A percentile compares a stretch with the other conserved stretches of the same genome.
These are phyloP conservation scores for Achlya hypogyna DNA, from an alignment of 352 stramenopile species.

Conservation along the genomic window DNA sequence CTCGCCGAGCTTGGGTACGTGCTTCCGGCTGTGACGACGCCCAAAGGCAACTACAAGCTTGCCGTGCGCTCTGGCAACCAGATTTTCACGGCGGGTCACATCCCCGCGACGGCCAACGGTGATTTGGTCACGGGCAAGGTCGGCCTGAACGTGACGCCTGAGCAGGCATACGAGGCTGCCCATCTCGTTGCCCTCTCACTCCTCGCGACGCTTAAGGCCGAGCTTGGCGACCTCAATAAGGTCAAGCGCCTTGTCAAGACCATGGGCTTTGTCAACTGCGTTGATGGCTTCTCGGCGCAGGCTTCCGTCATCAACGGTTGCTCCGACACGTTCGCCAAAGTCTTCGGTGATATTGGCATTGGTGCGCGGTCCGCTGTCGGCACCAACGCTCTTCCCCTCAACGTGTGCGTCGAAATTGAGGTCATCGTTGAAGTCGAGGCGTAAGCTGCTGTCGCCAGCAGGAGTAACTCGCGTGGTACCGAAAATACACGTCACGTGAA, in stretches of 20 bases:
- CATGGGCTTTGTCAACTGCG: constrained; percentile 77
- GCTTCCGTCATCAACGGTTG: constrained; percentile 75
- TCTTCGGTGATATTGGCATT: constrained; percentile 41
- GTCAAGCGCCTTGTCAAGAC: constrained; percentile 77
- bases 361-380: constrained; percentile 77
- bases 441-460: too few species aligned
- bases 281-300: constrained; percentile 52
- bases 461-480: too few species aligned
- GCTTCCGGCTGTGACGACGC: constrained; percentile 29
- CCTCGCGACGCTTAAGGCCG: constrained; percentile 41
- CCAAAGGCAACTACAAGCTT: constrained; percentile 41
- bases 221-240: constrained; percentile 45
- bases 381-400: constrained; percentile 79
- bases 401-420: constrained; percentile 87
- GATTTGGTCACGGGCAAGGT: constrained; percentile 39
- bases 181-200: constrained; percentile 46
- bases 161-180: constrained; percentile 55
- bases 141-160: constrained; percentile 34
- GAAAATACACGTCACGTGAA: too few species aligned
- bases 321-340: constrained; percentile 58
- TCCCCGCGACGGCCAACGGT: constrained; percentile 25
- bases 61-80: constrained; percentile 26
- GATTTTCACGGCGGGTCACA: constrained; percentile 34
- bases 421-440: constrained; percentile 79
- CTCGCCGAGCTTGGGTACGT: constrained; percentile 32